A percentile compares a stretch with the other conserved stretches of the same genome.
phyloP scores from a whole-genome alignment of 1,139 yeast species.

The Geotrichum klebahnii region DNA sequence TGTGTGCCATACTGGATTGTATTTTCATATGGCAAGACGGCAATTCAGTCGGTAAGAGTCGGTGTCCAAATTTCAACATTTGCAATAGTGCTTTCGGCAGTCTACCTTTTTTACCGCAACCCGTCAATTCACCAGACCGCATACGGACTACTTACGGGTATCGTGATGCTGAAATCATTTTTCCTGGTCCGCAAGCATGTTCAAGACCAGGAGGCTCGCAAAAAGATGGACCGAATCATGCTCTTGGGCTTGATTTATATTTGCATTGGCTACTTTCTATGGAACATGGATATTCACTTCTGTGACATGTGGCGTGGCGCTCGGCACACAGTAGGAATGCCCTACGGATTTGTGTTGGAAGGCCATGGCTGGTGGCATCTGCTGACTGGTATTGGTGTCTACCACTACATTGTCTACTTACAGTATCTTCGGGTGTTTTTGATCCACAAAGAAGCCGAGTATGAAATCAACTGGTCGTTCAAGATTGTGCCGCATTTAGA shows the following conservation, averaged over 20 bases:
- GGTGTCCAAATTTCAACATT: conserved; percentile 38
- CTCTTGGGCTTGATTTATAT: conserved; percentile 61
- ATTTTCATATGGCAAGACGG: conserved; percentile 58
- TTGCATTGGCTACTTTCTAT: conserved; percentile 66
- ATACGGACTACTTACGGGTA: conserved; percentile 59
- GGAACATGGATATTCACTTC: conserved; percentile 82
- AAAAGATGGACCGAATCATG: conserved; percentile 53
- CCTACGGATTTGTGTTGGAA: conserved; percentile 81
- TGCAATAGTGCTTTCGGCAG: conserved; percentile 55
- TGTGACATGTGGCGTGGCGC: conserved; percentile 60
- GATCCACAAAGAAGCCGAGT: conserved; percentile 49
- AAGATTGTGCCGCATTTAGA: conserved; percentile 46
- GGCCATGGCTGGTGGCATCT: conserved; percentile 99
- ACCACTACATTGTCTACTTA: conserved; percentile 55
- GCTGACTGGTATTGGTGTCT: conserved; percentile 78
- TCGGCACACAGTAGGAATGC: conserved; percentile 74
- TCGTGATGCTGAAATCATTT: conserved; percentile 57
- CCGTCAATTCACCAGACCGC: conserved; percentile 87
- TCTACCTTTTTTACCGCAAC: conserved; percentile 64
- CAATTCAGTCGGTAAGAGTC: conserved; percentile 38
- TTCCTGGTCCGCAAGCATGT: conserved; percentile 52
- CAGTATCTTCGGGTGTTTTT: conserved; percentile 66
- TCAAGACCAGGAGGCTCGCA: conserved; percentile 45
- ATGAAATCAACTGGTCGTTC: conserved; percentile 50
- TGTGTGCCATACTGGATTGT: conserved; percentile 92